Base-by-base conservation (phyloP, 169 alveolate species). In the Fabrea salina region DNA sequence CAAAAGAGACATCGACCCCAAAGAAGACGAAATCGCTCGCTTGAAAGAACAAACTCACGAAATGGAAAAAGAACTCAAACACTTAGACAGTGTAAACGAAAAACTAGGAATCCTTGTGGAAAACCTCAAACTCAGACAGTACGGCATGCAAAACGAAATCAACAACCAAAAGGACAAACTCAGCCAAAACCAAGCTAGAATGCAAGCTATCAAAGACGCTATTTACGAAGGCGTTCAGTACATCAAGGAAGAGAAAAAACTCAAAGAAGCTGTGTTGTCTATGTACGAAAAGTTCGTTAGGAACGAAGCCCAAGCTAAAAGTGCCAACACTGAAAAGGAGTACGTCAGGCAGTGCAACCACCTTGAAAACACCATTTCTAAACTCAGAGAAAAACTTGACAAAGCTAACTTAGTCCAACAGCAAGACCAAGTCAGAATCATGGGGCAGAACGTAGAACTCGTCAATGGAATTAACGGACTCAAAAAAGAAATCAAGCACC, bases 1-100 rank as follows among this genome's bases (percentile, higher is more conserved):
- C 19, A 94, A 95, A 86, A 96, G 96, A 84, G 97, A 93, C 75
- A 95, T 94, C 16, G 97, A 96, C 11, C 99, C 99, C 3, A 95
- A 95, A 84, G 97, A 95, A 75, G 93, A 91, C 61, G 96, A 91
- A 75, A 95, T 95, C 35, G 83, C 89, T 7, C 94, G 85, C 67
- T 89, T 93, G 92, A 93, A 93, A 75, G 92, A 89, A 71, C 87
- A 92, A 74, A 93, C 94, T 19, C 84, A 84, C 44, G 95, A 91
- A 58, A 92, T 94, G 97, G 92, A 92, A 37, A 75, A 88, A 57
- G 97, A 95, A 84, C 87, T 95, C 40, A 86, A 89, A 51, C 97
- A 92, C 66, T 92, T 93, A 78, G 92, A 92, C 82, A 86, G 95
- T 74, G 93, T 91, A 56, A 92, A 93, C 82, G 90, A 93, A 47